phyloP scores from a whole-genome alignment of 169 alveolate genomes.

The Besnoitia besnoiti region DNA sequence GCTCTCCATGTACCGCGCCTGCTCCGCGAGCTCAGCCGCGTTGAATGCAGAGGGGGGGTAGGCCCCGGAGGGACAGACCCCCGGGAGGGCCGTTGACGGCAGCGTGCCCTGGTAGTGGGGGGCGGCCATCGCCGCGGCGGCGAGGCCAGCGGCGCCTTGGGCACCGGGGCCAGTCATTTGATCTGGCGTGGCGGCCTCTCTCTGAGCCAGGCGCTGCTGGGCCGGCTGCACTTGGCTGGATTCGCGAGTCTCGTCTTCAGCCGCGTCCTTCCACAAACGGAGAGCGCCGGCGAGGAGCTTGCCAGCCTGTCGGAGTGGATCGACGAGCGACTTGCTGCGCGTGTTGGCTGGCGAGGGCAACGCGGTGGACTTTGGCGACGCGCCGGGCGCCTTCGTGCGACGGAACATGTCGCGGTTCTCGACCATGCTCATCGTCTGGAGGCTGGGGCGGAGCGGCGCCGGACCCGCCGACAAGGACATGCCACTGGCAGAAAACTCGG shows the following conservation, averaged over 20 bases:
- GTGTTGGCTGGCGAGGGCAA: background rate
- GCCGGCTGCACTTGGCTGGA: background rate
- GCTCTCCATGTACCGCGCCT: background rate
- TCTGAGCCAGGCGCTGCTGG: background rate
- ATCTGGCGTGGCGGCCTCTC: too few species aligned
- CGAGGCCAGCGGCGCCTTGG: background rate
- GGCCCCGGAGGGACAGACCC: background rate
- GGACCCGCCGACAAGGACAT: background rate
- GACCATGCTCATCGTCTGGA: constrained; percentile 12
- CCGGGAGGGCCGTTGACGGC: background rate
- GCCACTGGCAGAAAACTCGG: background rate
- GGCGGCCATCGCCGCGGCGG: background rate
- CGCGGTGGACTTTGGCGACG: background rate
- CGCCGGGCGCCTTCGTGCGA: background rate
- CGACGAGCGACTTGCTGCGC: constrained; percentile 11
- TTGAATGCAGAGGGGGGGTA: background rate
- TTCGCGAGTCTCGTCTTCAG: background rate
- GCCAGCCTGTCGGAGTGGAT: constrained; percentile 17
- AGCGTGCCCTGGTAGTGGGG: background rate
- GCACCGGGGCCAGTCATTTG: too few species aligned
- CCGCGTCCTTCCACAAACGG: background rate
- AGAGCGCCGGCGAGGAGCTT: background rate
- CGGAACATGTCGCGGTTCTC: constrained; percentile 15
- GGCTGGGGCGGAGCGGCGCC: background rate
- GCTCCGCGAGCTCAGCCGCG: background rate